Base-by-base conservation (phyloP, 495 filamentous ascomycete genomes). In the Hypoxylon fuscum region DNA sequence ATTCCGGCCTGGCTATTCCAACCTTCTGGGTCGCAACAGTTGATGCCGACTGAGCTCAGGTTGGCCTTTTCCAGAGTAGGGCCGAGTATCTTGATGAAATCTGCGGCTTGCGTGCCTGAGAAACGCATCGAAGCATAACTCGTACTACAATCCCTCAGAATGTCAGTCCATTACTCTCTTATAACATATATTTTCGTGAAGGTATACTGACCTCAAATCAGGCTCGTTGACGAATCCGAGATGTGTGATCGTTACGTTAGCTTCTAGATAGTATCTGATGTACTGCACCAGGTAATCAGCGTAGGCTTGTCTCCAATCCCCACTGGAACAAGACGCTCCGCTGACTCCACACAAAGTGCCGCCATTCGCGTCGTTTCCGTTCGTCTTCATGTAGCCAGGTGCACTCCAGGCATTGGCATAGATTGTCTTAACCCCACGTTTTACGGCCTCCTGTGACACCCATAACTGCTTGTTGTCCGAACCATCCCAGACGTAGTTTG, bases 311-410 rank as follows among this genome's bases (percentile, higher is more conserved):
- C 73, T 74, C 83, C 83, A 85, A 62, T 85, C 79, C 0, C 83
- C 83, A 25, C 73, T 75, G 2, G 77, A 73, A 55, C 82, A 85
- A 6, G 56, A 64, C 0, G 77, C 72, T 12, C 76, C 77, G 8
- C 69, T 62, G 2, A 82, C 76, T 31, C 83, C 82, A 55, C 84
- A 85, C 3, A 85, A 66, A 45, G 73, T 79, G 1, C 83, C 82
- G 25, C 81, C 81, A 34, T 81, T 81, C 48, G 70, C 72, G 15
- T 81, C 76, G 52, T 79, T 76, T n/a, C 70, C 68, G 47, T 82
- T 83, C 5, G 81, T 85, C 75, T 85, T 86, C 81, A 85, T 85
- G 67, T 76, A 86, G 0, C 76, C 81, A 1, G 81, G 82, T 4
- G 83, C 81, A 40, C 73, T 79, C 82, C 83, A 85, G 0, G 82